Conservation (phyloP, 805 yeast species). For the Zygosaccharomyces rouxii region DNA sequence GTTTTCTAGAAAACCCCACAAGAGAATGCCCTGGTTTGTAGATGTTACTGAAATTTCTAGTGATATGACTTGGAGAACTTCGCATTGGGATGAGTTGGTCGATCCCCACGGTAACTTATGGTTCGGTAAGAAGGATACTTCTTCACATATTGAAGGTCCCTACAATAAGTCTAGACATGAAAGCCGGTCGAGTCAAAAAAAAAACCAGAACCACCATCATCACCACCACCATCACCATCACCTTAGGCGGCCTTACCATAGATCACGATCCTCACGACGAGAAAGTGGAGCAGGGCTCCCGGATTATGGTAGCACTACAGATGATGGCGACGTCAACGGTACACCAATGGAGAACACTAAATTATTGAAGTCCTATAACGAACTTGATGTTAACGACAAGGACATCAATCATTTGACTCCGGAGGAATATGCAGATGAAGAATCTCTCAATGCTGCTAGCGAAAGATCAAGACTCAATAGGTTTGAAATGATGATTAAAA, state of each 20-base stretch:
- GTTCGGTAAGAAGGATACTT: slow-evolving; percentile 14
- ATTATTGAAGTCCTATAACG: background rate
- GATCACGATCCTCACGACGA: background rate
- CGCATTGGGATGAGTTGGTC: slow-evolving; percentile 32
- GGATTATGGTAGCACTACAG: background rate
- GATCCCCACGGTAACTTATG: slow-evolving; percentile 30
- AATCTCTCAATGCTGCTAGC: slow-evolving; percentile 9
- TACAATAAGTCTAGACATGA: slow-evolving; percentile 11
- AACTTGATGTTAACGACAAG: background rate
- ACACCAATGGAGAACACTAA: background rate
- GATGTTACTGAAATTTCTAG: slow-evolving; percentile 54
- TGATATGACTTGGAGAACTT: slow-evolving; percentile 51
- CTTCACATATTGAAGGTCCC: background rate
- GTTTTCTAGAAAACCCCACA: slow-evolving; percentile 48
- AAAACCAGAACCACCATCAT: background rate
- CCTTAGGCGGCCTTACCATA: slow-evolving; percentile 5
- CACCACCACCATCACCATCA: slow-evolving; percentile 14
- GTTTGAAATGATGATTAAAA: slow-evolving; percentile 24
- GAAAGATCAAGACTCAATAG: slow-evolving; percentile 16
- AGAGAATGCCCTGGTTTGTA: slow-evolving; percentile 59
- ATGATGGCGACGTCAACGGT: background rate
- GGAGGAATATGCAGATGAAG: slow-evolving; percentile 12
- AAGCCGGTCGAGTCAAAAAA: background rate
- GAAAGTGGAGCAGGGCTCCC: background rate
- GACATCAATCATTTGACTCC: slow-evolving; percentile 4